A percentile compares a stretch with the other conserved stretches of the same genome.
These are phyloP conservation scores for Coemansia sp. DNA, from an alignment of 192 early-diverging fungal genomes.

Conservation along the genomic window DNA sequence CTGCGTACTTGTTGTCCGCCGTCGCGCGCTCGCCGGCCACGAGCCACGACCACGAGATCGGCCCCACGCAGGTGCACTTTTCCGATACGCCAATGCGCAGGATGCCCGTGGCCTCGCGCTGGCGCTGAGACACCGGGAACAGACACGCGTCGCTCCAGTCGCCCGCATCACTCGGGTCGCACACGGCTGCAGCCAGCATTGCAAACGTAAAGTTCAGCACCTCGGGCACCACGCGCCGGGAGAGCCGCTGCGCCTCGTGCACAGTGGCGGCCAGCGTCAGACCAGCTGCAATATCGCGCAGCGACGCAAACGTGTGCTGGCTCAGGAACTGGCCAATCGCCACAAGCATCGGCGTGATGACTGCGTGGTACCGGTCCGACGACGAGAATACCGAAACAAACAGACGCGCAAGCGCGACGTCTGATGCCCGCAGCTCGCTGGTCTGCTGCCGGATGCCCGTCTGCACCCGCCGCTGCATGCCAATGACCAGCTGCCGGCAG, in stretches of 20 bases:
- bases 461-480: conserved; percentile 54
- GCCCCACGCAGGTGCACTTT: conserved; percentile 3
- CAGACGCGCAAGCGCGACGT: conserved; percentile 65
- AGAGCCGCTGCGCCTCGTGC: conserved; percentile 61
- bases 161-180: conserved; percentile 2
- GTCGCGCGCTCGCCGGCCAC: not conserved
- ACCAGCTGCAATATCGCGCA: conserved; percentile 68
- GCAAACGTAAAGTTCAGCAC: conserved; percentile 60
- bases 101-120: conserved; percentile 16
- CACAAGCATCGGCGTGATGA: conserved; percentile 81
- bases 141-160: conserved; percentile 24
- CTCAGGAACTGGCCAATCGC: conserved; percentile 76
- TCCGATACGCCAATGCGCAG: conserved; percentile 13
- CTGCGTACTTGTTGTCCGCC: conserved; percentile 15
- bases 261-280: conserved; percentile 75
- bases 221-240: conserved; percentile 77
- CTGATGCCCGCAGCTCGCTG: conserved; percentile 46
- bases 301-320: conserved; percentile 58
- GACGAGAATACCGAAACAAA: conserved; percentile 82
- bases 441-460: conserved; percentile 13
- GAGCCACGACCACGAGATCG: conserved; percentile 41
- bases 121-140: conserved; percentile 28
- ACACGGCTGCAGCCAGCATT: conserved; percentile 30
- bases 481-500: conserved; percentile 55
- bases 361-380: conserved; percentile 87